Percentiles rank a stretch among this genome's conserved stretches.
Conservation (phyloP, 495 filamentous ascomycete species). For the Aspergillus kassunensis region DNA sequence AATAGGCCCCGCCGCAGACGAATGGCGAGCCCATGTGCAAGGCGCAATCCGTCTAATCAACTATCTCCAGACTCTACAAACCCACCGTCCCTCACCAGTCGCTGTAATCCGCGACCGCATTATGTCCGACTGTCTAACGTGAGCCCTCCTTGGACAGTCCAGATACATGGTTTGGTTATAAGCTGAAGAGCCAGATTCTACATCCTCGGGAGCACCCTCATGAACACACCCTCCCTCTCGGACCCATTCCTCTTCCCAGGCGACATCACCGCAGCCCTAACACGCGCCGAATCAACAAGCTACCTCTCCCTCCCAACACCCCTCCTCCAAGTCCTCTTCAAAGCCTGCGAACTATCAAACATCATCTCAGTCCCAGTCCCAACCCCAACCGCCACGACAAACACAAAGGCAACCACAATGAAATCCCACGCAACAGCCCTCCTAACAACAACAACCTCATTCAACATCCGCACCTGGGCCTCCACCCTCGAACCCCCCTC, state of each 20-base stretch:
- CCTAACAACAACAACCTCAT: not conserved
- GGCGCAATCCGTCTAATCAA: conserved; percentile 2
- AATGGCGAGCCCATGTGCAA: conserved; percentile 6
- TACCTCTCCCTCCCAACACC: conserved; percentile 9
- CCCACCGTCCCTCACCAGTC: not conserved
- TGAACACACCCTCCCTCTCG: not conserved
- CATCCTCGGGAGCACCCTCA: conserved; percentile 7
- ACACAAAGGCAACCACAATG: not conserved
- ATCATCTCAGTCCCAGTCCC: not conserved
- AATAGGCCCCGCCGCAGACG: not conserved
- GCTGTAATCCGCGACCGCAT: conserved; percentile 1
- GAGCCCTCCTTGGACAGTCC: not conserved
- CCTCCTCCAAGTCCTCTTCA: conserved; percentile 5
- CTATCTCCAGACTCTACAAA: not conserved
- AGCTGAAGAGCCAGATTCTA: too few relatives aligned
- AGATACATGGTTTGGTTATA: too few relatives aligned
- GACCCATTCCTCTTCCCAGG: not conserved
- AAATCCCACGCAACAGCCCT: not conserved
- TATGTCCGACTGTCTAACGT: conserved; percentile 9
- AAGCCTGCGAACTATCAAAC: conserved; percentile 11
- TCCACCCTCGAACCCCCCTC: not conserved
- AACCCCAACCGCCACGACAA: not conserved
- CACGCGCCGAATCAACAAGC: conserved; percentile 7
- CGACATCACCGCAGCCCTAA: conserved; percentile 1
- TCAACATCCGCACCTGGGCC: conserved; percentile 3